These are phyloP conservation scores for Ceratonia siliqua DNA, from an alignment of 306 rosid genomes.

Conservation along the genomic window DNA sequence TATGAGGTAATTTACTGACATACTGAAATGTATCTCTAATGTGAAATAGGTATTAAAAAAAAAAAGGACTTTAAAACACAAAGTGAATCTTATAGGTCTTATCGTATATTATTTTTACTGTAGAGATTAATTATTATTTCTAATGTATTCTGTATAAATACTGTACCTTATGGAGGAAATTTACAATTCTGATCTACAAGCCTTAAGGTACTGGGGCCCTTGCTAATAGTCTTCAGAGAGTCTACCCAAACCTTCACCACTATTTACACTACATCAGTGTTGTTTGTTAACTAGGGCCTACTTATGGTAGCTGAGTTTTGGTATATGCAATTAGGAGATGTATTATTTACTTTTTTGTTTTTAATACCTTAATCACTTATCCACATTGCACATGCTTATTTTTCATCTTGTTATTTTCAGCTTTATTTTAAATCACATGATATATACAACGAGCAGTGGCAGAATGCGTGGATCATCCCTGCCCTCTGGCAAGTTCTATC, in stretches of 20 bases:
- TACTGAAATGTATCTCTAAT: conserved; percentile 6
- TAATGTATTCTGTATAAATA: background rate
- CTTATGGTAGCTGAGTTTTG: conserved; percentile 22
- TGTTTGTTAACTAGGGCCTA: conserved; percentile 21
- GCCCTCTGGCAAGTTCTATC: conserved; percentile 95
- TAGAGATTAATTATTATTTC: background rate
- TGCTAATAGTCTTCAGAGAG: background rate
- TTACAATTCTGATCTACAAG: background rate
- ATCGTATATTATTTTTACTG: background rate
- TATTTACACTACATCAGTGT: background rate
- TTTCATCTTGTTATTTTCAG: conserved; percentile 48
- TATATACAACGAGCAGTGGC: conserved; percentile 86
- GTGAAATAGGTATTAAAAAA: background rate
- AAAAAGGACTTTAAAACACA: too few relatives aligned
- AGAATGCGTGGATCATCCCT: conserved; percentile 87
- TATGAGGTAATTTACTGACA: conserved; percentile 69
- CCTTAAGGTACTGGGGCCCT: background rate
- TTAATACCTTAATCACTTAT: conserved; percentile 5
- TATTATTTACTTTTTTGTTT: background rate
- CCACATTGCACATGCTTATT: conserved; percentile 19
- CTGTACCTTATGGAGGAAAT: background rate
- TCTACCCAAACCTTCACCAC: background rate
- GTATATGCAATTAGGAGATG: background rate
- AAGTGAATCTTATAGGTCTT: background rate
- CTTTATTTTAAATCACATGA: conserved; percentile 77